Evolutionary conservation across 805 yeast genomes (phyloP).

Genomic region (Jamesozyma piceae): DNA sequence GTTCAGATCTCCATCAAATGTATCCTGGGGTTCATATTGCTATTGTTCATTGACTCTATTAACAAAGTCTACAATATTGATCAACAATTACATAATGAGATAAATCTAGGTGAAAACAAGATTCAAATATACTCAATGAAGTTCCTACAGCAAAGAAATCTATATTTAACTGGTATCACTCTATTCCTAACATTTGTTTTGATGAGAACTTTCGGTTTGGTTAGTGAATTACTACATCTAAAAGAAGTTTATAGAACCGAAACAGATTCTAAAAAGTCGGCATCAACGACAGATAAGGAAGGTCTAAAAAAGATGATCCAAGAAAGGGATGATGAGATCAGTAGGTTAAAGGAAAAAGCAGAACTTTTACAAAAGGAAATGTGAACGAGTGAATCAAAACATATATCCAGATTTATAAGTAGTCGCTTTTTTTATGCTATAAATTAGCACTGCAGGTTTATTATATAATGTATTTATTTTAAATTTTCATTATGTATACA

Average conservation of each 20-base stretch:
- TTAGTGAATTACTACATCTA: constrained; percentile 56
- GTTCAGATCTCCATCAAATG: constrained; percentile 74
- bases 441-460: no score
- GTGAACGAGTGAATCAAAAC: no score
- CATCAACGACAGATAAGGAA: constrained; percentile 15
- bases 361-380: constrained; percentile 53
- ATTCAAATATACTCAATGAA: constrained; percentile 82
- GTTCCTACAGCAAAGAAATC: constrained; percentile 92
- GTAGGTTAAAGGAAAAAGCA: constrained; percentile 65
- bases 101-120: constrained; percentile 40
- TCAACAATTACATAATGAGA: constrained; percentile 38
- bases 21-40: constrained; percentile 69
- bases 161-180: constrained; percentile 92
- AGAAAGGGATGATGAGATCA: constrained; percentile 56
- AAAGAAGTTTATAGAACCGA: constrained; percentile 42
- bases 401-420: neutral
- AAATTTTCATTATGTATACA: neutral
- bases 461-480: no score
- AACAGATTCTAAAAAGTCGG: neutral
- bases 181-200: constrained; percentile 79
- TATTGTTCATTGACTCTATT: constrained; percentile 80
- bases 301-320: constrained; percentile 41
- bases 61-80: constrained; percentile 69
- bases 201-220: constrained; percentile 73
- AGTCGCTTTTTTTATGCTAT: no score